phyloP scores from a whole-genome alignment of 2,329 filamentous ascomycete species.

The Alternaria metachromatica region DNA sequence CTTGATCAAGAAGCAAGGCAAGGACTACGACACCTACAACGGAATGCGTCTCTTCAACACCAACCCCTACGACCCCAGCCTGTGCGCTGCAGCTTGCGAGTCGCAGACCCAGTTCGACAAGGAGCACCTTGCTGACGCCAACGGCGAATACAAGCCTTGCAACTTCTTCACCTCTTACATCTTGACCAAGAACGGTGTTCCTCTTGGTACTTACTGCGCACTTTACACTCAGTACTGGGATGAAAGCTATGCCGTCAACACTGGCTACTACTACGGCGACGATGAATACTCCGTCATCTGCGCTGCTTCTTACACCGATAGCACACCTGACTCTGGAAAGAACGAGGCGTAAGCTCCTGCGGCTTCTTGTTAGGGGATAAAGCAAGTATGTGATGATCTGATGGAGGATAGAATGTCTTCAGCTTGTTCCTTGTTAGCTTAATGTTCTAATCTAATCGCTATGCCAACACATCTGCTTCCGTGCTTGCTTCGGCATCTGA shows the following conservation, averaged over 20 bases:
- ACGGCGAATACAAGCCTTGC: slow-evolving; percentile 44
- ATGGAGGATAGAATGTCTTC: not conserved
- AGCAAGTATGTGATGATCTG: not conserved
- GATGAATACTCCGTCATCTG: slow-evolving; percentile 10
- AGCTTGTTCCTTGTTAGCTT: not conserved
- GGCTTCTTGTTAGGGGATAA: not conserved
- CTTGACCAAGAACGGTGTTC: slow-evolving; percentile 42
- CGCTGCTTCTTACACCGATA: slow-evolving; percentile 8
- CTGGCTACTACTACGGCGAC: slow-evolving; percentile 27
- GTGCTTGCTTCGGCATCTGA: not conserved
- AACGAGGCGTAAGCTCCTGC: not conserved
- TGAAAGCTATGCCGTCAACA: slow-evolving; percentile 26
- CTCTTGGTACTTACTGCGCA: slow-evolving; percentile 49
- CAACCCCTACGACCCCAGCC: slow-evolving; percentile 34
- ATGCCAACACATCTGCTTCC: not conserved
- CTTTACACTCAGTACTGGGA: slow-evolving; percentile 32
- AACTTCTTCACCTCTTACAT: slow-evolving; percentile 51
- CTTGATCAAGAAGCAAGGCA: slow-evolving; percentile 10
- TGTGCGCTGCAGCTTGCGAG: slow-evolving; percentile 46
- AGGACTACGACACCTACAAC: slow-evolving; percentile 32
- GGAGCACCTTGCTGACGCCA: slow-evolving; percentile 28
- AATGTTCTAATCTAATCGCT: not conserved
- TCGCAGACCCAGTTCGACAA: slow-evolving; percentile 46
- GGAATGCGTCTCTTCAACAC: slow-evolving; percentile 39
- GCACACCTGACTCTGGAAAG: slow-evolving; percentile 12